Evolutionary conservation across 768 basidiomycete genomes (phyloP).

Genomic region (Glaciozyma martinii): DNA sequence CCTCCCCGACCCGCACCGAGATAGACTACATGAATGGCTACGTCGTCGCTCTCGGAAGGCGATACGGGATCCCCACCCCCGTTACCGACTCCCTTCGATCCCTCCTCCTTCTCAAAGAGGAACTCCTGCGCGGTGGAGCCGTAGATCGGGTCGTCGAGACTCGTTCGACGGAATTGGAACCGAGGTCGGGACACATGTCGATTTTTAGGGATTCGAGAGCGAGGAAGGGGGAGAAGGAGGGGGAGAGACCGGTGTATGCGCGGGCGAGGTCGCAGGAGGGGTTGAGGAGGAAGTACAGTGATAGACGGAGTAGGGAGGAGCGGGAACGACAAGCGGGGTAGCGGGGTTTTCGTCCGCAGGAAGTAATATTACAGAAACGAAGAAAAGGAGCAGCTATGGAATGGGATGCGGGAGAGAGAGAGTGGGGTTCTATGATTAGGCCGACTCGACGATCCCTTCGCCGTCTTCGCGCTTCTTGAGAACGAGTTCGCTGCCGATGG

Average conservation of each 20-base stretch:
- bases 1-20: slow-evolving; percentile 49
- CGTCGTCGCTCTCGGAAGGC: slow-evolving; percentile 54
- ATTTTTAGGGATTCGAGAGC: too few species aligned
- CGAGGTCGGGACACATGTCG: too few species aligned
- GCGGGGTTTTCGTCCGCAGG: too few species aligned
- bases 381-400: too few species aligned
- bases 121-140: slow-evolving; percentile 21
- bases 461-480: slow-evolving; percentile 70
- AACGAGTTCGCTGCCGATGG: slow-evolving; percentile 64
- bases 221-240: too few species aligned
- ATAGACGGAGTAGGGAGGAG: too few species aligned
- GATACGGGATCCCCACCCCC: slow-evolving; percentile 53
- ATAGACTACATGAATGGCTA: slow-evolving; percentile 78
- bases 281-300: too few species aligned
- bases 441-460: slow-evolving; percentile 14
- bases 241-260: too few species aligned
- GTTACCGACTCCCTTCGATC: slow-evolving; percentile 37
- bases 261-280: too few species aligned
- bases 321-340: too few species aligned
- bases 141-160: slow-evolving; percentile 14
- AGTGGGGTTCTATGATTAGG: neutral
- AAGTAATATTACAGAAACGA: too few species aligned
- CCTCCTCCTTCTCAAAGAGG: slow-evolving; percentile 38
- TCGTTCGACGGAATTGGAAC: too few species aligned
- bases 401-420: neutral